These are phyloP conservation scores for Elasticomyces elasticus DNA, from an alignment of 495 filamentous ascomycete genomes.

Conservation along the genomic window DNA sequence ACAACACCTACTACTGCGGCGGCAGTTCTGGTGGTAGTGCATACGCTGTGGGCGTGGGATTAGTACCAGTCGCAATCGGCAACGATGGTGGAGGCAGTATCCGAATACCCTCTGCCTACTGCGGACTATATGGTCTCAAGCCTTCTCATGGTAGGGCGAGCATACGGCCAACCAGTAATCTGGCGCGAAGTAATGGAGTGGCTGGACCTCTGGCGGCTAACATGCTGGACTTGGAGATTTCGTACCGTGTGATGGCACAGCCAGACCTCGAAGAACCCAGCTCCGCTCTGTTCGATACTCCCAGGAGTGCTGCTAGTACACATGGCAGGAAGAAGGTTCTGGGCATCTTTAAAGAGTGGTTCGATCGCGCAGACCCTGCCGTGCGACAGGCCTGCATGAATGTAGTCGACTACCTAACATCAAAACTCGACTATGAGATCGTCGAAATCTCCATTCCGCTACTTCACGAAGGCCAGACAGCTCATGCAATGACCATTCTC, in stretches of 20 bases:
- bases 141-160: constrained; percentile 70
- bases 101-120: constrained; percentile 71
- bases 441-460: constrained; percentile 69
- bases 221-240: constrained; percentile 71
- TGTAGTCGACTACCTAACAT: constrained; percentile 52
- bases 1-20: constrained; percentile 70
- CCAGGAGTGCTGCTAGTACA: constrained; percentile 25
- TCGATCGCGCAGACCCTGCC: constrained; percentile 52
- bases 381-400: constrained; percentile 52
- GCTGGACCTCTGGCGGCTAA: constrained; percentile 67
- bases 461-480: constrained; percentile 61
- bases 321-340: constrained; percentile 43
- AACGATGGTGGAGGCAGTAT: constrained; percentile 83
- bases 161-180: constrained; percentile 47
- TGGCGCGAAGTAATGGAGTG: constrained; percentile 55
- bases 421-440: constrained; percentile 50
- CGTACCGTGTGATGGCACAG: constrained; percentile 65
- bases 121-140: constrained; percentile 83
- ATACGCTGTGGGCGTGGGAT: constrained; percentile 63
- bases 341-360: constrained; percentile 69
- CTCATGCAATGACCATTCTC: constrained; percentile 76
- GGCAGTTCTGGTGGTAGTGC: constrained; percentile 80
- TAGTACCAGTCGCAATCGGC: constrained; percentile 74
- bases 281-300: constrained; percentile 43
- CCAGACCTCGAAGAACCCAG: constrained; percentile 52